Percentiles rank a stretch among this genome's conserved stretches.
Evolutionary conservation across 768 basidiomycete genomes (phyloP).

Genomic region (Amanita rubescens): DNA sequence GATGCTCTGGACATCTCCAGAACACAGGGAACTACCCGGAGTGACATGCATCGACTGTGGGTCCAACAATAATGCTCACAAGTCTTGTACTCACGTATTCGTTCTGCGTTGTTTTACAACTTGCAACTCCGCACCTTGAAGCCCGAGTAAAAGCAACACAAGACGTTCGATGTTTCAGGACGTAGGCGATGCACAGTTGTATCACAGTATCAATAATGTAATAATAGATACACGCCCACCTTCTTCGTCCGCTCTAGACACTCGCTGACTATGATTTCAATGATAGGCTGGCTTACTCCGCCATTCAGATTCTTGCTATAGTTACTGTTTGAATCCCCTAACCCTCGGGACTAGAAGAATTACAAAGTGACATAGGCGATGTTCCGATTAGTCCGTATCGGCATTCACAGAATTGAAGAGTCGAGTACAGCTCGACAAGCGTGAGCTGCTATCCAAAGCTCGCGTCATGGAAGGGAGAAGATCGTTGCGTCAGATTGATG

Average conservation of each 20-base stretch:
- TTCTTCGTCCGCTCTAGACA: neutral
- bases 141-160: neutral
- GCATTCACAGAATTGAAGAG: neutral
- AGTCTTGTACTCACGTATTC: neutral
- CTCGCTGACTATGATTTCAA: neutral
- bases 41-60: neutral
- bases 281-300: neutral
- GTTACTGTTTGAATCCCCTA: neutral
- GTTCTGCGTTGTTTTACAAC: neutral
- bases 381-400: neutral
- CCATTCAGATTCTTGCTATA: neutral
- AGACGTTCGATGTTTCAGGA: neutral
- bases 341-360: neutral
- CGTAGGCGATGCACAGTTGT: neutral
- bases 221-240: neutral
- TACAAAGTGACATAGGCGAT: neutral
- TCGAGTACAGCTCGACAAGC: neutral
- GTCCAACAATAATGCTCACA: neutral
- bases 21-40: neutral
- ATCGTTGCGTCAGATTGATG: neutral
- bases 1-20: neutral
- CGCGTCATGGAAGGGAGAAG: neutral
- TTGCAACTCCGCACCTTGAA: neutral
- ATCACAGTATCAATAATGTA: neutral
- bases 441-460: neutral